Evolutionary conservation across 2,329 filamentous ascomycete species (phyloP), one percentile per base, ranked within the genome.

Genomic region (Ustilaginoidea virens): DNA sequence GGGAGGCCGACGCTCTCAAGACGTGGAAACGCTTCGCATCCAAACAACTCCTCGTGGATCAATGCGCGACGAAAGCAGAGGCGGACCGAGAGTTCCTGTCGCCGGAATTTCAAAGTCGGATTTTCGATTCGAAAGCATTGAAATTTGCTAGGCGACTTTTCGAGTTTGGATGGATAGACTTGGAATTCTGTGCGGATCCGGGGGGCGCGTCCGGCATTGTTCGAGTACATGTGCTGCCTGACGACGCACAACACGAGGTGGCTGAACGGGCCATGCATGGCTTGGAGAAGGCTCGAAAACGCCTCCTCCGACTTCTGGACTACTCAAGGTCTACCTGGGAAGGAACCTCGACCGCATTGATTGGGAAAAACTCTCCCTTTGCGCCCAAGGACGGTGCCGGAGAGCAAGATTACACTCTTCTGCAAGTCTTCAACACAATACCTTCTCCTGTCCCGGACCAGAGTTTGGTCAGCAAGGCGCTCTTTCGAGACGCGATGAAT

Each of bases 361-460:
- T 5, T 8, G 28, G 23, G 8, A 18, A 10, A 5, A n/a, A 13
- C 8, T 18, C 17, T 13, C 22, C 28, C 9, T 25, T 27, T 5
- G 10, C 14, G 16, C 15, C 16, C 42, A 50, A 58, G 6, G 48
- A 46, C 5, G 34, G 41, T 10, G 15, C 27, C 5, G 40, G 44
- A 1, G 53, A 66, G 12, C 48, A 62, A 3, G 21, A 19, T 7
- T 44, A 55, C 2, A 75, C 76, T 0, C 52, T 86, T 1, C 68
- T 82, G 27, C 63, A 74, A 17, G 55, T 83, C 26, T 86, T 86
- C 59, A 86, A 86, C 47, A 69, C 56, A 3, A 61, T 86, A 1
- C 71, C 75, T 0, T 80, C 79, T 0, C 80, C 80, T 1, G 46
- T 56, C 3, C 79, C 80, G 2, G 45, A 53, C n/a, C 55, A 62